Base-by-base conservation (phyloP, 331 rosid genomes). In the Telfairia occidentalis region DNA sequence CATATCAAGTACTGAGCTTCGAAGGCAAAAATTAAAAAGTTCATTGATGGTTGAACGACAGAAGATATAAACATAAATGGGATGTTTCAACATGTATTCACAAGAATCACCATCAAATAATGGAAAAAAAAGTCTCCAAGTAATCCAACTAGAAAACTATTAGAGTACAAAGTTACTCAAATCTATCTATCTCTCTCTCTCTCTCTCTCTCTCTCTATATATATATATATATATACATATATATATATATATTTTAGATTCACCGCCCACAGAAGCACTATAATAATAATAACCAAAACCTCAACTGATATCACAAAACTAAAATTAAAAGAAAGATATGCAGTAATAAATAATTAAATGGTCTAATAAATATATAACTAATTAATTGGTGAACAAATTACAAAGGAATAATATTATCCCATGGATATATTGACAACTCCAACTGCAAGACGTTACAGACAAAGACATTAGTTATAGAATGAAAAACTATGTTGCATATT, bases 321-420 rank as follows among this genome's bases (percentile, higher is more conserved):
- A 43, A 70, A 45, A 46, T 16, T 16, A 7, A 8, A 45, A 13
- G 16, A 42, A 45, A 63, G 26, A 5, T 7, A 26, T 67, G 54
- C 23, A 40, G 73, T 12, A 64, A 64, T 64, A 64, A 35, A 64
- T 64, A 37, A 35, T n/a, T 43, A 67, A 67, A 54, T 67, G 54
- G 23, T 8, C n/a, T n/a, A n/a, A n/a, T n/a, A n/a, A n/a, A n/a
- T n/a, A n/a, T n/a, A 64, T 64, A 64, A 35, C 34, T 64, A 37
- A 35, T n/a, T 43, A 67, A 67, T 54, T 67, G 54, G 23, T 8
- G 9, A 70, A 15, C 40, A 67, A 16, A 26, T 43, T 28, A 67
- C 32, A 38, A 40, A n/a, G 3, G 3, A 67, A 18, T 40, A 21
- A 64, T 35, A 19, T 15, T 29, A 29, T 29, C 65, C 9, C 32